Evolutionary conservation across 257 asterid genomes (phyloP), one percentile per base, ranked within the genome.

Genomic region (Gentiana dahurica): DNA sequence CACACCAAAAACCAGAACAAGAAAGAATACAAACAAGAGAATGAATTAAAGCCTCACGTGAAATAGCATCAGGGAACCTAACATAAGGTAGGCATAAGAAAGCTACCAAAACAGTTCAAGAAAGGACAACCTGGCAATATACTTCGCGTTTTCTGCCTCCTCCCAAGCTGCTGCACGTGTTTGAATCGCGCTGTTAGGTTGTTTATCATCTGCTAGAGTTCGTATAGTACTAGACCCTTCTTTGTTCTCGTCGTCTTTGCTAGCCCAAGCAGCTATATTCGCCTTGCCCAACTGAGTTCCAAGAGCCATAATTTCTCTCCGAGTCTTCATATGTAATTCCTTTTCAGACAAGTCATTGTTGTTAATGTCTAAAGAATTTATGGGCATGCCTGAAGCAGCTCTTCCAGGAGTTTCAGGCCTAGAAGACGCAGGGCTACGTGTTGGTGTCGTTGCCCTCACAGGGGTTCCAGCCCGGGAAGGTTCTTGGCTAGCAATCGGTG

Each of bases 201-300:
- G 72, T 63, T 84, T 86, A 0, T 69, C 81, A 5, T 70, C 61
- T 67, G 49, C 63, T 75, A 15, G 32, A 41, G 47, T 34, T 47
- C 53, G 80, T 75, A 39, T 56, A 59, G 50, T 74, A 71, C 2
- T 75, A 54, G 51, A 45, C 44, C 59, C 68, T 61, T 49, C 75
- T 85, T 34, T 82, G 79, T 58, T 66, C 85, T 67, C 69, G 41
- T 77, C 92, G n/a, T 85, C 92, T 63, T 87, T 87, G 62, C 96
- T 81, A 6, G 98, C 98, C 98, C 98, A 91, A 39, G 94, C 98
- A 47, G 98, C 96, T 47, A 91, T 91, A 49, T 82, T 91, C 93
- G 76, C 79, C 81, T 91, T 91, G 11, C 98, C 98, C 8, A 91
- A 89, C 54, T 87, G 92, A 51, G 89, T 84, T 38, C 98, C 98